A percentile compares a stretch with the other conserved stretches of the same genome.
phyloP scores from a whole-genome alignment of 192 early-diverging fungal species.

The Lunasporangiospora selenospora region DNA sequence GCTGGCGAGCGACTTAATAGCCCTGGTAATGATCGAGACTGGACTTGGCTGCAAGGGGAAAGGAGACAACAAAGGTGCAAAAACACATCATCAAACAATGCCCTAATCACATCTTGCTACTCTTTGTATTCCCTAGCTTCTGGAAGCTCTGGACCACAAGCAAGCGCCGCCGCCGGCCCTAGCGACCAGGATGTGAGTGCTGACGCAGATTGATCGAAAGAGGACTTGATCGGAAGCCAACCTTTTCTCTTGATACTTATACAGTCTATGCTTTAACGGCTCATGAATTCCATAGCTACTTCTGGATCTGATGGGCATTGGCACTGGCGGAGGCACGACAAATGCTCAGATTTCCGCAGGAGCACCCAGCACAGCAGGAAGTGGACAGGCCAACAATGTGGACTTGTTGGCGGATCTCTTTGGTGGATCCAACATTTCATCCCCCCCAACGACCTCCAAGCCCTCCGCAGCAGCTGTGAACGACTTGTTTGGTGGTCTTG shows the following conservation, averaged over 20 bases:
- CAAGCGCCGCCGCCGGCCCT: constrained; percentile 44
- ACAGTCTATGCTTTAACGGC: too few relatives aligned
- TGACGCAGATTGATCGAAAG: too few relatives aligned
- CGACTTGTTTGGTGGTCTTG: constrained; percentile 34
- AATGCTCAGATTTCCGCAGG: constrained; percentile 44
- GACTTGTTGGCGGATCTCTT: constrained; percentile 83
- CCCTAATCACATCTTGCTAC: too few relatives aligned
- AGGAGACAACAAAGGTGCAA: too few relatives aligned
- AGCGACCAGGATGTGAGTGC: constrained; percentile 58
- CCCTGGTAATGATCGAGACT: too few relatives aligned
- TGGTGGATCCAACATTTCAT: constrained; percentile 59
- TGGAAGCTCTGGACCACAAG: constrained; percentile 22
- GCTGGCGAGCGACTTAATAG: constrained; percentile 41
- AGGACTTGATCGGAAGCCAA: constrained; percentile 54
- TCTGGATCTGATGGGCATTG: constrained; percentile 76
- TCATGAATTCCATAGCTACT: constrained; percentile 58
- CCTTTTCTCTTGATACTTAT: constrained; percentile 56
- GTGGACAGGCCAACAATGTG: constrained; percentile 39
- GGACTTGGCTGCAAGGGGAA: too few relatives aligned
- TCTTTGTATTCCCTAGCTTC: constrained; percentile 18
- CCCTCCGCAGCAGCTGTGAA: constrained; percentile 34
- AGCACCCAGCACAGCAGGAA: constrained; percentile 26
- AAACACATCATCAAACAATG: too few relatives aligned
- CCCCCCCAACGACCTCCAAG: constrained; percentile 37
- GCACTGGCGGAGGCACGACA: constrained; percentile 54